phyloP scores from a whole-genome alignment of 345 rosid genomes.

The Citrus medica region DNA sequence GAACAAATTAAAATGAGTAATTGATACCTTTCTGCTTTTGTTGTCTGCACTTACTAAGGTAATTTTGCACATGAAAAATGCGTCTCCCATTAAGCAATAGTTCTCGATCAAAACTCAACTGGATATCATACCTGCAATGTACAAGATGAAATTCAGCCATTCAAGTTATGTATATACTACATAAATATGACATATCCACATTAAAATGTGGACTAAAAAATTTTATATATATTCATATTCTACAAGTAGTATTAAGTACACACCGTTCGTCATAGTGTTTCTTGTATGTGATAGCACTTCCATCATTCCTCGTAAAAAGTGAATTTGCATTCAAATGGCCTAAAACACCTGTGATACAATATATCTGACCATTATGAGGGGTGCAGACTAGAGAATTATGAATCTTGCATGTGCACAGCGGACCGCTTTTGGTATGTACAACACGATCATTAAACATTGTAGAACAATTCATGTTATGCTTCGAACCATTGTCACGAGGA shows the following conservation, averaged over 20 bases:
- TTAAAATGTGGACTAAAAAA: background rate
- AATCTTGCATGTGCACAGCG: conserved; percentile 47
- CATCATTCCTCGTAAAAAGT: conserved; percentile 35
- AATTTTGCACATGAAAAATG: conserved; percentile 58
- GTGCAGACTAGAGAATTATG: conserved; percentile 66
- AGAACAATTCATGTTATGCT: conserved; percentile 30
- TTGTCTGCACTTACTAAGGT: conserved; percentile 35
- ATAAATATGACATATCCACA: background rate
- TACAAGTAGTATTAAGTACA: conserved; percentile 12
- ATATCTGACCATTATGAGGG: conserved; percentile 64
- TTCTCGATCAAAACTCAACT: conserved; percentile 33
- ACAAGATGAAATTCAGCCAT: background rate
- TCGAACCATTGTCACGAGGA: conserved; percentile 14
- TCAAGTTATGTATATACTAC: background rate
- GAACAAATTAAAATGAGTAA: background rate
- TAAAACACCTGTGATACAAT: conserved; percentile 48
- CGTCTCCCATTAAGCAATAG: conserved; percentile 52
- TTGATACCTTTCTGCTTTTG: conserved; percentile 58
- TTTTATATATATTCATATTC: too few relatives aligned
- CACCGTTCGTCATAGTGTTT: conserved; percentile 55
- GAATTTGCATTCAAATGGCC: conserved; percentile 55
- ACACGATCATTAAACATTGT: conserved; percentile 17
- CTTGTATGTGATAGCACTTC: conserved; percentile 40
- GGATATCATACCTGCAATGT: conserved; percentile 52
- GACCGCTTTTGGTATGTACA: conserved; percentile 50